phyloP scores from a whole-genome alignment of 2,329 filamentous ascomycete genomes.

The Fusarium drepaniforme region DNA sequence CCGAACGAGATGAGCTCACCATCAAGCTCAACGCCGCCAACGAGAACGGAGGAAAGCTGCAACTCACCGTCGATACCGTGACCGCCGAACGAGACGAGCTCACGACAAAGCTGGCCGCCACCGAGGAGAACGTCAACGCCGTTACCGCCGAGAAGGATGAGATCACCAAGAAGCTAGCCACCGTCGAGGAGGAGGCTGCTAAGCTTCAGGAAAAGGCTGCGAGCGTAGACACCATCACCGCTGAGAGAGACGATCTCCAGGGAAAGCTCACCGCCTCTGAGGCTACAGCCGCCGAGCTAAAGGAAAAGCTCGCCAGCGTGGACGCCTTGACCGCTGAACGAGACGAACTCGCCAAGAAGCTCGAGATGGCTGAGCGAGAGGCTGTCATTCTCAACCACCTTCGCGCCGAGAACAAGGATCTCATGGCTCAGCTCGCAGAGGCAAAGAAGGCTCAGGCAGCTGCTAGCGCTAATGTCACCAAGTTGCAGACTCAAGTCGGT shows the following conservation, averaged over 20 bases:
- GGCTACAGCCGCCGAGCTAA: constrained; percentile 9
- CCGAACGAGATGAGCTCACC: constrained; percentile 32
- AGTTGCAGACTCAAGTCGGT: constrained; percentile 35
- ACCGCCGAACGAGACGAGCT: constrained; percentile 15
- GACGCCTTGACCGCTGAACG: constrained; percentile 24
- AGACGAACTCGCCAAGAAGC: constrained; percentile 35
- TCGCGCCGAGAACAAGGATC: constrained; percentile 41
- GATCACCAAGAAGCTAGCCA: constrained; percentile 38
- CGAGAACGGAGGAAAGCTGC: constrained; percentile 30
- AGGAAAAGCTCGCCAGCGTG: constrained; percentile 22
- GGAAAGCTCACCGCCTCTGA: constrained; percentile 30
- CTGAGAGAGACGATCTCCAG: constrained; percentile 33
- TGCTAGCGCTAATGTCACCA: constrained; percentile 32
- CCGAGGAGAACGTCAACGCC: constrained; percentile 19
- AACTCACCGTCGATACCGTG: constrained; percentile 21
- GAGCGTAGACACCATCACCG: constrained; percentile 20
- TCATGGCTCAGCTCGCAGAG: constrained; percentile 40
- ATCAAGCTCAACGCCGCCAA: constrained; percentile 34
- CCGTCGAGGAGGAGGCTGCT: constrained; percentile 25
- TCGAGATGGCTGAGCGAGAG: constrained; percentile 37
- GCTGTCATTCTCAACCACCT: constrained; percentile 36
- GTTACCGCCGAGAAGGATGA: constrained; percentile 18
- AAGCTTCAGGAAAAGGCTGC: constrained; percentile 34
- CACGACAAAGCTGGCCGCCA: constrained; percentile 17
- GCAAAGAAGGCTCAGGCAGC: constrained; percentile 40